Evolutionary conservation across 306 rosid species (phyloP).

Genomic region (Rosa rugosa): DNA sequence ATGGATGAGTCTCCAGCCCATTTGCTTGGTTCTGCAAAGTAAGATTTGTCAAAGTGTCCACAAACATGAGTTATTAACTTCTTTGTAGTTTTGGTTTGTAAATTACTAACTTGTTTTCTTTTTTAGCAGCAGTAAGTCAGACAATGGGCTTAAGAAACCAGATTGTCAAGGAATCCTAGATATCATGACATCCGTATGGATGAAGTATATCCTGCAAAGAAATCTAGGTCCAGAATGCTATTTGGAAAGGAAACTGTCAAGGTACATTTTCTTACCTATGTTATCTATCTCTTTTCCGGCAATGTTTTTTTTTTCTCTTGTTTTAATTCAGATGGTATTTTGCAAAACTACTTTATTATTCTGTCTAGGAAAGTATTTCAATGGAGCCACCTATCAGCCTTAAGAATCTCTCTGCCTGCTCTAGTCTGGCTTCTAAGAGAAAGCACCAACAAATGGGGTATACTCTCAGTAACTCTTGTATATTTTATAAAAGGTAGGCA

Average conservation of each 20-base stretch:
- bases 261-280: conserved; percentile 33
- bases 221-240: conserved; percentile 39
- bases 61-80: background rate
- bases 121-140: conserved; percentile 36
- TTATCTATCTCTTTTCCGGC: background rate
- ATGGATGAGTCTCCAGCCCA: conserved; percentile 43
- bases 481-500: background rate
- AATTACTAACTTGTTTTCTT: conserved; percentile 20
- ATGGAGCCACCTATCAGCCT: conserved; percentile 48
- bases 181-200: conserved; percentile 63
- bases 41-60: background rate
- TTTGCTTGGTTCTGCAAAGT: conserved; percentile 33
- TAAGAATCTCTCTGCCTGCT: conserved; percentile 47
- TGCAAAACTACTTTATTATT: conserved; percentile 18
- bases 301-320: background rate
- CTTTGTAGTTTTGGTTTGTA: conserved; percentile 15
- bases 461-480: conserved; percentile 17
- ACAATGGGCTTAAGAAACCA: conserved; percentile 43
- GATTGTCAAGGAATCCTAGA: conserved; percentile 48
- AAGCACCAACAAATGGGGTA: conserved; percentile 51
- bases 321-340: conserved; percentile 18
- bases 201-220: conserved; percentile 57
- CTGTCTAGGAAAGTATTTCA: conserved; percentile 53
- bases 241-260: conserved; percentile 73
- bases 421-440: conserved; percentile 44